Base-by-base conservation (phyloP, 176 grass and related monocot species). In the Carex pumila region DNA sequence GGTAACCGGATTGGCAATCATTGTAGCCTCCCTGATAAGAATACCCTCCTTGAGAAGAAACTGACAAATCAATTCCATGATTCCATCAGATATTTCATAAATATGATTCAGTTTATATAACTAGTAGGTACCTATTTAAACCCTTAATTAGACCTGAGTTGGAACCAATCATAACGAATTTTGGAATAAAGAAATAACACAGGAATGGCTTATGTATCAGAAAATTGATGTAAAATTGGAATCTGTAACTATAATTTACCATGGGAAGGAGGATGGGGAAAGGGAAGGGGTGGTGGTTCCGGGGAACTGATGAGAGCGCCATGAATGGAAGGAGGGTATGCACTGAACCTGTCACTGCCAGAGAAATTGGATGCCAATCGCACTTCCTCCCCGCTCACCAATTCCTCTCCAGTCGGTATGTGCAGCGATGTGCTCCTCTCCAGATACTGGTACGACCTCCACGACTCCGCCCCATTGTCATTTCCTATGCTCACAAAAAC, bases 331-430 rank as follows among this genome's bases (percentile, higher is more conserved):
- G 89, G 89, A 5, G 92, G 92, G 75, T 98, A 93, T 66, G 83
- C 65, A 21, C 55, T 64, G 54, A 88, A 69, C 5, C 12, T 32
- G 4, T 62, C 36, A 76, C 43, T 32, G 45, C 90, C 90, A 77
- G 91, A 94, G 83, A 97, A 88, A 60, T 84, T 65, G 71, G 92
- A 84, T 11, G 90, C 95, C n/a, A 90, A 87, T 90, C 54, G 87
- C 21, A 94, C 88, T 68, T 98, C 95, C 18, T 89, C 92, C 1
- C 88, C 85, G 86, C 89, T 95, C n/a, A 98, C 85, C 32, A 89
- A 76, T 12, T 92, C 94, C 22, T 61, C 89, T 53, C 82, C 72
- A 14, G 69, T 49, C 2, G 62, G 77, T 10, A 74, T 79, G 1
- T 56, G 83, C 34, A 87, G 88, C 19, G 91, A 96, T 63, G 85